phyloP scores from a whole-genome alignment of 2,329 filamentous ascomycete genomes.

The Penicillium sp. region DNA sequence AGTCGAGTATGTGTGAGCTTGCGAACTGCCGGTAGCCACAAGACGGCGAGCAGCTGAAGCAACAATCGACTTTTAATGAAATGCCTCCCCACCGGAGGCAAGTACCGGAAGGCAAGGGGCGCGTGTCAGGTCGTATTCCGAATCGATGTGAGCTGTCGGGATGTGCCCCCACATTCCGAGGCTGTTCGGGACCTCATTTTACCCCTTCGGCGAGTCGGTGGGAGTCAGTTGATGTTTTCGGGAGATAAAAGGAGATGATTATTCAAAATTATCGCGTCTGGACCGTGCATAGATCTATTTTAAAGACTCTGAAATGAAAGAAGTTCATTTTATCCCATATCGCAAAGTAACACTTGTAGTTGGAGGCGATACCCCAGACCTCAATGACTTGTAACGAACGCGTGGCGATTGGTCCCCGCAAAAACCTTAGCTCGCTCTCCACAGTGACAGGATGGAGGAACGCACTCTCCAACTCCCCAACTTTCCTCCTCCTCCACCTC shows the following conservation, averaged over 20 bases:
- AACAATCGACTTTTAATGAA: background rate
- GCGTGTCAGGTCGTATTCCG: background rate
- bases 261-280: background rate
- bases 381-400: background rate
- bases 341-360: background rate
- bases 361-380: background rate
- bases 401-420: conserved; percentile 6
- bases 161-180: conserved; percentile 16
- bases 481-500: background rate
- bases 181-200: background rate
- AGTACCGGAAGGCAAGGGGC: background rate
- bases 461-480: background rate
- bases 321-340: background rate
- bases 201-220: background rate
- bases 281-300: background rate
- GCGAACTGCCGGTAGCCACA: background rate
- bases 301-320: background rate
- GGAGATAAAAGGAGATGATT: background rate
- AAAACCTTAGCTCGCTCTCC: background rate
- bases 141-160: background rate
- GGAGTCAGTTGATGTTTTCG: background rate
- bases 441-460: background rate
- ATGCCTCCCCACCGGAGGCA: background rate
- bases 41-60: background rate
- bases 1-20: too few species aligned